Evolutionary conservation across 352 stramenopile species (phyloP).

Genomic region (Globisporangium spinosum): DNA sequence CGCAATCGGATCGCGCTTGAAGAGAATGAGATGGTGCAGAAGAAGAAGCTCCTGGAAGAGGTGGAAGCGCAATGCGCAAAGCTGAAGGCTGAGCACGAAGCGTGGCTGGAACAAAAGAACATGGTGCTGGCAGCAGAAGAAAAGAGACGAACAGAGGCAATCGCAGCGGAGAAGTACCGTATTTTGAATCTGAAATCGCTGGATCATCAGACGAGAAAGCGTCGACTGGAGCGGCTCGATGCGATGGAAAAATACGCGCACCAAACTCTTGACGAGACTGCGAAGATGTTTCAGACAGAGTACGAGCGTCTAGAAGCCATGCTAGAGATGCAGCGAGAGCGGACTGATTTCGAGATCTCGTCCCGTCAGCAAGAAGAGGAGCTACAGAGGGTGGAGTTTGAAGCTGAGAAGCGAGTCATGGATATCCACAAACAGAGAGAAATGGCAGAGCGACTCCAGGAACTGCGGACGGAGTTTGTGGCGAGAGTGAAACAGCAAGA

Average conservation of each 20-base stretch:
- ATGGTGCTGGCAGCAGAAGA: conserved; percentile 61
- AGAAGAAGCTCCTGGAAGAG: conserved; percentile 55
- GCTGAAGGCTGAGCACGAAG: conserved; percentile 56
- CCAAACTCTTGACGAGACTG: conserved; percentile 61
- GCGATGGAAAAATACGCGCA: conserved; percentile 56
- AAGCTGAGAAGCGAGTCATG: conserved; percentile 58
- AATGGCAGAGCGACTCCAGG: conserved; percentile 62
- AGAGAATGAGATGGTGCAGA: conserved; percentile 60
- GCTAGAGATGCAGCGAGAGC: conserved; percentile 53
- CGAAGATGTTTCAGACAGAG: conserved; percentile 59
- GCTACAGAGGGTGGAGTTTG: conserved; percentile 64
- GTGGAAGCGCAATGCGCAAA: conserved; percentile 48
- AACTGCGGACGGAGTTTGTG: conserved; percentile 69
- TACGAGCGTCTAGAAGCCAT: conserved; percentile 50
- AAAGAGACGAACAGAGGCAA: conserved; percentile 46
- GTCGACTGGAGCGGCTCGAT: conserved; percentile 54
- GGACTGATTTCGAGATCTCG: conserved; percentile 60
- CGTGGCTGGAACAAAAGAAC: conserved; percentile 64
- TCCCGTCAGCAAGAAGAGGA: conserved; percentile 78
- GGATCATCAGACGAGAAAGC: conserved; percentile 61
- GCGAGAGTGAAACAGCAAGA: conserved; percentile 69
- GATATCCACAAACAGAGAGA: conserved; percentile 58
- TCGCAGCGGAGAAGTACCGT: conserved; percentile 56
- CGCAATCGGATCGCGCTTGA: conserved; percentile 78
- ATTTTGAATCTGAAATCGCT: conserved; percentile 72